These are phyloP conservation scores for Coniochaeta hoffmannii DNA, from an alignment of 2,329 filamentous ascomycete genomes.

Conservation along the genomic window DNA sequence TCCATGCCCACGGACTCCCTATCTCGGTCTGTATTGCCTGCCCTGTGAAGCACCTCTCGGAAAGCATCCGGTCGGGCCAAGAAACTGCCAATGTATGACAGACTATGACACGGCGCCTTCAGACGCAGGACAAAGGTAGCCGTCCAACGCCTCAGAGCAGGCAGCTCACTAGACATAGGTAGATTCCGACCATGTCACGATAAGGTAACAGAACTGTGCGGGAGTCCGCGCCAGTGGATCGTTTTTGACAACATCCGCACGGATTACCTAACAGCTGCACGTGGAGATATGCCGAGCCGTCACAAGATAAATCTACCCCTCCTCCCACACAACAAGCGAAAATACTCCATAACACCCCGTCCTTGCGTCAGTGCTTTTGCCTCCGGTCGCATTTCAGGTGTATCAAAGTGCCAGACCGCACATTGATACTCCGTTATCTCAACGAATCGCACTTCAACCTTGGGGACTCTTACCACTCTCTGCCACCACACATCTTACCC, in stretches of 20 bases:
- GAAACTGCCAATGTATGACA: background rate
- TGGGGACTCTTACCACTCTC: background rate
- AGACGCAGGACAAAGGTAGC: too few relatives aligned
- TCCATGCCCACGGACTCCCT: background rate
- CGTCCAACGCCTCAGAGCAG: too few relatives aligned
- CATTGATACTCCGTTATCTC: constrained; percentile 1
- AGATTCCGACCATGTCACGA: too few relatives aligned
- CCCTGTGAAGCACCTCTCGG: background rate
- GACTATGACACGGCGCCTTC: background rate
- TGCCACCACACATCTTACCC: background rate
- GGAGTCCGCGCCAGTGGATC: too few relatives aligned
- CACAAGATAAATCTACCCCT: constrained; percentile 1
- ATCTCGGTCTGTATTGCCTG: background rate
- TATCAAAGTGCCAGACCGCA: background rate
- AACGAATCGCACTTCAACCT: background rate
- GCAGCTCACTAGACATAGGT: too few relatives aligned
- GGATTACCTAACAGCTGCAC: background rate
- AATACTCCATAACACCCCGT: background rate
- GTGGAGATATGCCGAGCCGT: constrained; percentile 1
- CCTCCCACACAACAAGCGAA: background rate
- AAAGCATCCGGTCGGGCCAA: background rate
- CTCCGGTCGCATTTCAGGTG: background rate
- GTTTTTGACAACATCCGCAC: too few relatives aligned
- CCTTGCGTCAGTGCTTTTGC: constrained; percentile 3
- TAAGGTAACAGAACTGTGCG: too few relatives aligned